Percentiles rank a stretch among this genome's conserved stretches.
phyloP scores from a whole-genome alignment of 495 filamentous ascomycete genomes.

The Ascodesmis nigricans region DNA sequence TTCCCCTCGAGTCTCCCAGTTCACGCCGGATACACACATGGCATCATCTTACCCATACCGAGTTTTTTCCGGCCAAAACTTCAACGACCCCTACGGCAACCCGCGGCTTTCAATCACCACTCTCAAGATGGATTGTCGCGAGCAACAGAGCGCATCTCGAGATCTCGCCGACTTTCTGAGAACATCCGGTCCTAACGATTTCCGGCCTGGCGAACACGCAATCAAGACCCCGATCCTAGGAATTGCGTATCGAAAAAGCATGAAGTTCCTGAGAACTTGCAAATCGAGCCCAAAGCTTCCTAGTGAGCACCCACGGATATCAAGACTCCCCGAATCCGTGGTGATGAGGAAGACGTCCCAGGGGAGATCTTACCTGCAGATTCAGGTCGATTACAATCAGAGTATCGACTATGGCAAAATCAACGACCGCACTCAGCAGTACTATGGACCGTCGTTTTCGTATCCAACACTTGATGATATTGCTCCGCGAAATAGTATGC shows the following conservation, averaged over 20 bases:
- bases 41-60: no score
- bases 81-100: no score
- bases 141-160: no score
- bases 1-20: no score
- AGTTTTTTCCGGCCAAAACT: no score
- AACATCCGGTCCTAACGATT: slow-evolving; percentile 15
- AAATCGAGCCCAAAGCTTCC: slow-evolving; percentile 3
- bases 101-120: no score
- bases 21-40: no score
- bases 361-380: slow-evolving; percentile 19
- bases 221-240: no score
- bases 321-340: slow-evolving; percentile 7
- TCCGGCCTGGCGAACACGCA: no score
- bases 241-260: slow-evolving; percentile 7
- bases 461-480: slow-evolving; percentile 8
- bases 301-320: slow-evolving; percentile 2
- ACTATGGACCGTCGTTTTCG: slow-evolving; percentile 5
- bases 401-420: slow-evolving; percentile 1
- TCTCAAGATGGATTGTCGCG: no score
- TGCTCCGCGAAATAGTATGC: slow-evolving; percentile 5
- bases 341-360: slow-evolving; percentile 15
- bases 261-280: slow-evolving; percentile 15
- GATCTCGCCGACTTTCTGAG: slow-evolving; percentile 18
- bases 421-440: slow-evolving; percentile 6
- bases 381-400: slow-evolving; percentile 17